phyloP scores from a whole-genome alignment of 2,329 filamentous ascomycete species.

The Neofusicoccum parvum region DNA sequence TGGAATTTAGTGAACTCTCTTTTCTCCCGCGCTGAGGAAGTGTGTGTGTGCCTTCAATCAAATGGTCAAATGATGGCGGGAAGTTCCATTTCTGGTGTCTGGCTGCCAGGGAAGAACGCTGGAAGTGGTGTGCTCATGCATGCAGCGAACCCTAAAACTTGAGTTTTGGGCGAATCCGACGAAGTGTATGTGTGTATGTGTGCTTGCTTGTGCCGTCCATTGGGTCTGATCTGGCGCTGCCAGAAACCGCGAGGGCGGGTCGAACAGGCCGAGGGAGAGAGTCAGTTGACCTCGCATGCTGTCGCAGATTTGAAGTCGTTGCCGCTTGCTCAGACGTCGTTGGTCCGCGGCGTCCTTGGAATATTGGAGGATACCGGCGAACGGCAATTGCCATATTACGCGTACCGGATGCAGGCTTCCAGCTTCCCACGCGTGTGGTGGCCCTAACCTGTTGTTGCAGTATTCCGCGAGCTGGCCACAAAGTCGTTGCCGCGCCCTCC shows the following conservation, averaged over 20 bases:
- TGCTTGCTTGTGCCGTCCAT: not conserved
- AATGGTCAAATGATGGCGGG: not conserved
- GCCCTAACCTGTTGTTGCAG: no score
- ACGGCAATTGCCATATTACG: no score
- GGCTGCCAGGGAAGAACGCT: not conserved
- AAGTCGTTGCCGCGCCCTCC: not conserved
- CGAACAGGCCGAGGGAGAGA: not conserved
- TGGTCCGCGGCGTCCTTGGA: not conserved
- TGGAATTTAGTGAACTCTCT: not conserved
- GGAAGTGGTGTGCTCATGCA: conserved; percentile 1
- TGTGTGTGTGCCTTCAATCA: not conserved
- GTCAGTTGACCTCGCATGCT: not conserved
- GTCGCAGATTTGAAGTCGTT: not conserved
- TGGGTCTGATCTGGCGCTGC: not conserved
- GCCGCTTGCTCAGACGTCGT: not conserved
- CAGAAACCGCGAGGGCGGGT: conserved; percentile 1
- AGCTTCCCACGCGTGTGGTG: no score
- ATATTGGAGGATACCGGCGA: not conserved
- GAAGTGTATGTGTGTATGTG: not conserved
- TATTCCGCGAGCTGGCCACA: no score
- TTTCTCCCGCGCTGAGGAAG: not conserved
- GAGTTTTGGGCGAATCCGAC: not conserved
- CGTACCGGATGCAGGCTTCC: no score
- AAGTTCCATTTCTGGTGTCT: not conserved
- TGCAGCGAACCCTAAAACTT: conserved; percentile 5